Percentiles rank a stretch among this genome's conserved stretches.
Evolutionary conservation across 306 rosid species (phyloP).

Genomic region (Cucurbita maxima): DNA sequence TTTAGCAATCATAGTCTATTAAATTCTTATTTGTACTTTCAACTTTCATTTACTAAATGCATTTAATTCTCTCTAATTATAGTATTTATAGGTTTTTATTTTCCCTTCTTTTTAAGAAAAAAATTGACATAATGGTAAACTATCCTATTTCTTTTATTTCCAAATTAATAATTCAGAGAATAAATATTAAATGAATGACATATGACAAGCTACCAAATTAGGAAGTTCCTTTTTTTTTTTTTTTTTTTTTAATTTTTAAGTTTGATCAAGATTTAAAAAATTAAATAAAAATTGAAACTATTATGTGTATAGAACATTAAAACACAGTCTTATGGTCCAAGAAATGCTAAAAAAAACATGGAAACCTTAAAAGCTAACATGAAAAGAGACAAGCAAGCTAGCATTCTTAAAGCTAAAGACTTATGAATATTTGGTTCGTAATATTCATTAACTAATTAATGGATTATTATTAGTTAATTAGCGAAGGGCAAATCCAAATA

Average conservation of each 20-base stretch:
- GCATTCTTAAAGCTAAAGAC: constrained; percentile 4
- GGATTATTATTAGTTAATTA: too few species aligned
- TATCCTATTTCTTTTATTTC: neutral
- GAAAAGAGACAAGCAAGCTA: constrained; percentile 15
- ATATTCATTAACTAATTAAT: neutral
- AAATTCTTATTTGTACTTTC: neutral
- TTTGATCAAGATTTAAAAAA: neutral
- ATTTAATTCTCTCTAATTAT: neutral
- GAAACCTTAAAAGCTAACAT: neutral
- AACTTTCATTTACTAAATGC: neutral
- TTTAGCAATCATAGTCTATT: neutral
- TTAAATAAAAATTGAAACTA: neutral
- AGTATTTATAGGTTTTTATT: neutral
- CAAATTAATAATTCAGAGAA: neutral
- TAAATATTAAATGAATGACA: neutral
- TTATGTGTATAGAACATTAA: neutral
- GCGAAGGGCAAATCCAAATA: neutral
- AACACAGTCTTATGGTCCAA: neutral
- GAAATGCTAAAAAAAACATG: neutral
- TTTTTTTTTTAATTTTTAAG: neutral
- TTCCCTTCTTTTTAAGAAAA: neutral
- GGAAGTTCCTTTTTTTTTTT: too few species aligned
- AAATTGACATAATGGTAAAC: neutral
- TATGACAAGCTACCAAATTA: neutral
- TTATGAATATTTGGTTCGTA: neutral